These are phyloP conservation scores for Bassia scoparia DNA, from an alignment of 148 eudicot species.

Conservation along the genomic window DNA sequence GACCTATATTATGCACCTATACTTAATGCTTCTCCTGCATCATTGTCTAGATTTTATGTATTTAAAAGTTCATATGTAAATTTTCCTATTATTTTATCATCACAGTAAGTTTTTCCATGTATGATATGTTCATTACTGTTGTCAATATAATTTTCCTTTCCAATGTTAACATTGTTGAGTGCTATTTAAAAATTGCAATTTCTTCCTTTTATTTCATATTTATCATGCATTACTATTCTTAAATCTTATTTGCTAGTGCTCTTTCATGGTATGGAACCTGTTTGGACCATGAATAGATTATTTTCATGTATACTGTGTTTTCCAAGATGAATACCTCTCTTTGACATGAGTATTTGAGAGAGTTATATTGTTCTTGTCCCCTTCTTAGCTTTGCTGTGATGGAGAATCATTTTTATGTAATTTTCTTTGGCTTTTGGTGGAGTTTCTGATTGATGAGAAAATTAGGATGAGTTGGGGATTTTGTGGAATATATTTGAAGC, in stretches of 20 bases:
- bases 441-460: not conserved
- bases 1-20: conserved; percentile 39
- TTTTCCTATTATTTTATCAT: not conserved
- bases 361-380: too few species aligned
- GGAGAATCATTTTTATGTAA: not conserved
- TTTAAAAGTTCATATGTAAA: not conserved
- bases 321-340: not conserved
- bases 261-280: too few species aligned
- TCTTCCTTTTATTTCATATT: not conserved
- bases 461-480: not conserved
- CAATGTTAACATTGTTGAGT: not conserved
- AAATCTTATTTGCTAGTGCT: too few species aligned
- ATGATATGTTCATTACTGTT: not conserved
- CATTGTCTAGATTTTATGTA: not conserved
- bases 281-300: not conserved
- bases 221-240: too few species aligned
- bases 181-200: not conserved
- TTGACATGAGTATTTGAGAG: not conserved
- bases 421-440: not conserved
- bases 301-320: not conserved
- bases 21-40: not conserved
- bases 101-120: not conserved
- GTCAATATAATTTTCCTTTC: not conserved
- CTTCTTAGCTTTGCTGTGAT: not conserved
- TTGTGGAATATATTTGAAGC: not conserved